Percentiles rank a stretch among this genome's conserved stretches.
phyloP scores from a whole-genome alignment of 1,284 basidiomycete species.

The Sporisorium graminicola region DNA sequence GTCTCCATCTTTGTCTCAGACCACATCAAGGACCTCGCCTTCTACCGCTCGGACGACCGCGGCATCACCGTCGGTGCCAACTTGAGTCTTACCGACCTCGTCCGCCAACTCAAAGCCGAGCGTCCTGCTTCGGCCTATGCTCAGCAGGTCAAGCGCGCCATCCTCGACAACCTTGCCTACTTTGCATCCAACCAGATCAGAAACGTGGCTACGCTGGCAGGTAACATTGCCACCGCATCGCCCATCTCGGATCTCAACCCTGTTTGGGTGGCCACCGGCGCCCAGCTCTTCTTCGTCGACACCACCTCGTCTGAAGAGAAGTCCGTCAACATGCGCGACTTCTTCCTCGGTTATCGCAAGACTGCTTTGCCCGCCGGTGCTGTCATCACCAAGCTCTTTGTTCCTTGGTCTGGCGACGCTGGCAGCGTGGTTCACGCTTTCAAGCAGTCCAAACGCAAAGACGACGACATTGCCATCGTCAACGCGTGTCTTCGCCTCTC shows the following conservation, averaged over 20 bases:
- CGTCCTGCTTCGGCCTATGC: constrained; percentile 26
- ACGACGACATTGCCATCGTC: constrained; percentile 71
- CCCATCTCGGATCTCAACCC: constrained; percentile 71
- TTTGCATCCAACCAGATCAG: constrained; percentile 70
- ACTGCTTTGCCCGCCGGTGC: constrained; percentile 66
- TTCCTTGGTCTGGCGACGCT: constrained; percentile 50
- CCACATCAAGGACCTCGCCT: constrained; percentile 52
- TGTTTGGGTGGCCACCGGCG: constrained; percentile 69
- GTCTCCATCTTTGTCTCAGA: constrained; percentile 68
- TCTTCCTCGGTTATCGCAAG: constrained; percentile 70
- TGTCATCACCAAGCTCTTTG: constrained; percentile 62
- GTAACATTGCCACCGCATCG: constrained; percentile 70
- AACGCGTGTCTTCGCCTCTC: constrained; percentile 63
- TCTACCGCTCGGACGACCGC: constrained; percentile 41
- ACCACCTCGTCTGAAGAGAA: constrained; percentile 54
- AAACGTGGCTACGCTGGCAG: constrained; percentile 69
- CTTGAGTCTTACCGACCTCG: constrained; percentile 57
- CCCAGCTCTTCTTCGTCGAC: constrained; percentile 50
- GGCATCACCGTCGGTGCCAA: constrained; percentile 66
- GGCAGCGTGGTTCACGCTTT: constrained; percentile 64
- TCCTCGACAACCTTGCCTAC: constrained; percentile 61
- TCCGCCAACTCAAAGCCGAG: constrained; percentile 46
- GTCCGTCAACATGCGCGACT: constrained; percentile 52
- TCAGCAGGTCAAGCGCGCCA: constrained; percentile 52
- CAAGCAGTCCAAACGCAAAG: constrained; percentile 70